Evolutionary conservation across 345 rosid genomes (phyloP), one percentile per base, ranked within the genome.

Genomic region (Combretum micranthum): DNA sequence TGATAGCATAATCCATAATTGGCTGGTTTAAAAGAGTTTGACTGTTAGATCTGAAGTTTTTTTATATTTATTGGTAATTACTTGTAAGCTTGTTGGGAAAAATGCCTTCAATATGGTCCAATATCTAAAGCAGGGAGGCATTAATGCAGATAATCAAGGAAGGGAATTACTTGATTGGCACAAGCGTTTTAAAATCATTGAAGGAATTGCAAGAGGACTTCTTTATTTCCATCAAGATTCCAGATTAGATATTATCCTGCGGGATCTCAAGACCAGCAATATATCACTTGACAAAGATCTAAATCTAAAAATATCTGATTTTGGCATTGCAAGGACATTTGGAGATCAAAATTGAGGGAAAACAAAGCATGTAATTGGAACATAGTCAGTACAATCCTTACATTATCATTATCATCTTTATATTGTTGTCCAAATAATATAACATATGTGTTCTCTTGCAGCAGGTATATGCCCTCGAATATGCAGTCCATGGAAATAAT

Each of bases 201-300:
- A n/a, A n/a, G n/a, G n/a, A n/a, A n/a, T n/a, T n/a, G n/a, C n/a
- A n/a, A n/a, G n/a, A n/a, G n/a, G n/a, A 45, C 78, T 73, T 55
- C 46, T 75, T 19, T 80, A 83, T 64, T 78, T 77, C 13, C 85
- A 78, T 56, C 78, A 78, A n/a, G 77, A 80, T 42, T 78, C 85
- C 0, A 77, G 77, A 18, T 25, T 78, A 21, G 67, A 75, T 42
- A 72, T 80, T 3, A 68, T 80, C 13, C 88, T 73, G 25, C 69
- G 83, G 44, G 83, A 80, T 64, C 60, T 75, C 4, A 78, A 69
- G 10, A 57, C 80, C 2, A 70, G 75, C 25, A 75, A 75, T 20
- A n/a, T n/a, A n/a, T n/a, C n/a, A n/a, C n/a, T n/a, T n/a, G n/a
- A n/a, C n/a, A n/a, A n/a, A n/a, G n/a, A n/a, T n/a, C n/a, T n/a